These are phyloP conservation scores for Glebionis coronaria DNA, from an alignment of 129 eudicot species.

Conservation along the genomic window DNA sequence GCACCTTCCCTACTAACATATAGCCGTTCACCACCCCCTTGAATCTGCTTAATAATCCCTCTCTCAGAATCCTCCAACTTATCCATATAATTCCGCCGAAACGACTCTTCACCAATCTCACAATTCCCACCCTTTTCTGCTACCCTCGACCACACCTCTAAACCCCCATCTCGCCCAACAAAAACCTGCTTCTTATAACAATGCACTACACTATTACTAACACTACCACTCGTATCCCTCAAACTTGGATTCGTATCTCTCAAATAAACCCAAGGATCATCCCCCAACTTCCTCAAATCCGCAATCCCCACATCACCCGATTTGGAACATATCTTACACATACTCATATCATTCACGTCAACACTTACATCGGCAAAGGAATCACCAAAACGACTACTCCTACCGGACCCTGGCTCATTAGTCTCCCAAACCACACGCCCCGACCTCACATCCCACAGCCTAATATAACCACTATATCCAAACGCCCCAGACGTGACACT, in stretches of 20 bases:
- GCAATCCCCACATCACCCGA: conserved; percentile 85
- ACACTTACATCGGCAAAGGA: conserved; percentile 80
- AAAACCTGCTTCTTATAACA: conserved; percentile 73
- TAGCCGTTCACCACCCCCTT: conserved; percentile 91
- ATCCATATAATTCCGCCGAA: conserved; percentile 83
- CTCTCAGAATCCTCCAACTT: conserved; percentile 62
- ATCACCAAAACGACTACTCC: conserved; percentile 87
- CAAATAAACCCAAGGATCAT: conserved; percentile 91
- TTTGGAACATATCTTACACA: conserved; percentile 77
- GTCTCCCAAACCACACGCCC: conserved; percentile 77
- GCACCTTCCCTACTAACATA: conserved; percentile 83
- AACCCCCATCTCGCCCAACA: conserved; percentile 80
- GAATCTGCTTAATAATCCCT: conserved; percentile 69
- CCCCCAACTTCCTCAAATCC: conserved; percentile 65
- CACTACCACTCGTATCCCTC: conserved; percentile 48
- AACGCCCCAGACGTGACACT: conserved; percentile 76
- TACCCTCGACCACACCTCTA: conserved; percentile 89
- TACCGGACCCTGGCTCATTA: conserved; percentile 83
- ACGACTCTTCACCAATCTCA: conserved; percentile 45
- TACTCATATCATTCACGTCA: conserved; percentile 36
- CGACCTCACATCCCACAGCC: conserved; percentile 73
- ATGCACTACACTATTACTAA: conserved; percentile 43
- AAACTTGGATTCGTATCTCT: conserved; percentile 74
- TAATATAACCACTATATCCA: conserved; percentile 76
- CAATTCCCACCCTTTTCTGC: conserved; percentile 30